phyloP scores from a whole-genome alignment of 306 rosid species.

The Vicia faba region DNA sequence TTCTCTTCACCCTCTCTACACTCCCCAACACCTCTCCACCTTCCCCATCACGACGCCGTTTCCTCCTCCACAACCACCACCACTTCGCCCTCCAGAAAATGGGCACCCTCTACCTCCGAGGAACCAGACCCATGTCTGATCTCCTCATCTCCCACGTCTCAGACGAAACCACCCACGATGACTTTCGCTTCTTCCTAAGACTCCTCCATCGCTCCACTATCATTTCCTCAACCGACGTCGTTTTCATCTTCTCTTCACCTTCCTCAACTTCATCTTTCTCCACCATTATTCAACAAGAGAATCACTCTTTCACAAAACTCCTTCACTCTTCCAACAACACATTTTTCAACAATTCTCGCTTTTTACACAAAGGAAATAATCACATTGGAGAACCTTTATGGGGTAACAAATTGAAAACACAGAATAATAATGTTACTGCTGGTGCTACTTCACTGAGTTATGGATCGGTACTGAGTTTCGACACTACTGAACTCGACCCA shows the following conservation, averaged over 20 bases:
- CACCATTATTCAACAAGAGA: slow-evolving; percentile 55
- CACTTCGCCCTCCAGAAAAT: slow-evolving; percentile 41
- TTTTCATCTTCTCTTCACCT: slow-evolving; percentile 57
- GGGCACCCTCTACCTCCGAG: slow-evolving; percentile 77
- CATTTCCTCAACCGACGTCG: slow-evolving; percentile 66
- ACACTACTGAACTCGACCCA: slow-evolving; percentile 78
- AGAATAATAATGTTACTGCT: slow-evolving; percentile 14
- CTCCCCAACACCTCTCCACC: slow-evolving; percentile 48
- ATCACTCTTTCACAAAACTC: slow-evolving; percentile 52
- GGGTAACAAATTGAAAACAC: slow-evolving; percentile 45
- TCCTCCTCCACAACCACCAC: slow-evolving; percentile 23
- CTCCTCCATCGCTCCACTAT: slow-evolving; percentile 67
- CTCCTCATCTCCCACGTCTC: slow-evolving; percentile 68
- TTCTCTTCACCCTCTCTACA: slow-evolving; percentile 85
- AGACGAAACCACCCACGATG: slow-evolving; percentile 51
- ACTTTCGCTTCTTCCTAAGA: slow-evolving; percentile 67
- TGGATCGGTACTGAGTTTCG: slow-evolving; percentile 84
- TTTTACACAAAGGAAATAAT: slow-evolving; percentile 33
- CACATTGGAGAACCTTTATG: slow-evolving; percentile 56
- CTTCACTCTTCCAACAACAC: slow-evolving; percentile 8
- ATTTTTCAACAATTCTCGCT: slow-evolving; percentile 51
- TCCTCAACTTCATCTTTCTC: slow-evolving; percentile 38
- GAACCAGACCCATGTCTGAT: slow-evolving; percentile 75
- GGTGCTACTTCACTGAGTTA: slow-evolving; percentile 41
- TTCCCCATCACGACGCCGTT: slow-evolving; percentile 38